Conservation (phyloP, 2,329 filamentous ascomycete species). For the Lachnellula hyalina region DNA sequence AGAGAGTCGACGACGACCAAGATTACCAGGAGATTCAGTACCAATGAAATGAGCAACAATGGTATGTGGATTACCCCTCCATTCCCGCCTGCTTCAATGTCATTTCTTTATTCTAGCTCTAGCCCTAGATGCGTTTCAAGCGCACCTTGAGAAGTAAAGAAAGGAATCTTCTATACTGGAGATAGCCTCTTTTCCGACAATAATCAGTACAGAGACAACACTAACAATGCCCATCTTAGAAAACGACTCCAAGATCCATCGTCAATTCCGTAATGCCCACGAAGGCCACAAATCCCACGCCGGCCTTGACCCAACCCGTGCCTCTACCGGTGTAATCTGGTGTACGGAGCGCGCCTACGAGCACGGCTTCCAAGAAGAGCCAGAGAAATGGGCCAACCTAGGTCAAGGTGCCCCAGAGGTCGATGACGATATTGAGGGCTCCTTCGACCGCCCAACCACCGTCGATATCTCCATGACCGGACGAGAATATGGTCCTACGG, state of each 20-base stretch:
- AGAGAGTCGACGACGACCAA: conserved; percentile 38
- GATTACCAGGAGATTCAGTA: conserved; percentile 49
- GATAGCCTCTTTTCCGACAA: too few relatives aligned
- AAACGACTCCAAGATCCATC: conserved; percentile 75
- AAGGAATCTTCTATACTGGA: too few relatives aligned
- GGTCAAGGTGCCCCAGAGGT: conserved; percentile 93
- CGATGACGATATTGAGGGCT: conserved; percentile 85
- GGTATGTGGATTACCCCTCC: conserved; percentile 38
- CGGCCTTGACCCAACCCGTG: conserved; percentile 80
- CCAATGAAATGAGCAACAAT: conserved; percentile 50
- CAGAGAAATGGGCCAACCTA: conserved; percentile 82
- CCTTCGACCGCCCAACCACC: conserved; percentile 73
- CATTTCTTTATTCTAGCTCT: too few relatives aligned
- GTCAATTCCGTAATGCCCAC: conserved; percentile 83
- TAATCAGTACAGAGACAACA: not conserved
- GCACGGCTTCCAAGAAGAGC: conserved; percentile 80
- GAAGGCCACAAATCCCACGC: conserved; percentile 88
- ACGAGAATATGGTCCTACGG: conserved; percentile 88
- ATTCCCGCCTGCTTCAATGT: conserved; percentile 3
- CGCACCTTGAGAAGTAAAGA: too few relatives aligned
- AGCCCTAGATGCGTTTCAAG: too few relatives aligned
- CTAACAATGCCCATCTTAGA: conserved; percentile 45
- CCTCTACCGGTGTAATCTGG: conserved; percentile 93
- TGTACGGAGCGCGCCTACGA: conserved; percentile 82
- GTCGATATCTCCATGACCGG: conserved; percentile 75